Conservation (phyloP, 1,284 basidiomycete species). For the Lentinula novae-zelandiae region DNA sequence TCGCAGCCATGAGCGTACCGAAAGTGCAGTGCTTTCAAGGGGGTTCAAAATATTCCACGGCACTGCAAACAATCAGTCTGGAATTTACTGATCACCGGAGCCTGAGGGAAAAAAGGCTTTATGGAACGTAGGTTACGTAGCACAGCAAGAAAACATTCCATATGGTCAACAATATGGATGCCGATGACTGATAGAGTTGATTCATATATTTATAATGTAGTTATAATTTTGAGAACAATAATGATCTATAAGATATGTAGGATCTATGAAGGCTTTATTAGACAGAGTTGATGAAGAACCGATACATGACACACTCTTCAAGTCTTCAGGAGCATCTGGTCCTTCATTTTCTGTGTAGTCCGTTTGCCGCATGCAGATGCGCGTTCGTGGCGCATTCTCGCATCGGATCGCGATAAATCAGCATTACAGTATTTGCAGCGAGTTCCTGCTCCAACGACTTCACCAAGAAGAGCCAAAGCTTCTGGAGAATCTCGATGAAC, state of each 20-base stretch:
- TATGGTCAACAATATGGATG: background rate
- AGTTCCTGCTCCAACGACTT: slow-evolving; percentile 12
- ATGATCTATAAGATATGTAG: background rate
- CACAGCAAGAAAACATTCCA: background rate
- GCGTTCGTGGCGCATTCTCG: slow-evolving; percentile 18
- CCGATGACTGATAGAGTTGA: background rate
- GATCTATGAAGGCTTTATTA: background rate
- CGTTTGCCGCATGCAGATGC: slow-evolving; percentile 19
- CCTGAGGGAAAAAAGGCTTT: background rate
- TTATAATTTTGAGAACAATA: background rate
- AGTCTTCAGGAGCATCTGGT: slow-evolving; percentile 14
- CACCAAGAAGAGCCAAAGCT: slow-evolving; percentile 5
- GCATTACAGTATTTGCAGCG: slow-evolving; percentile 17
- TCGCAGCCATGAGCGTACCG: too few species aligned
- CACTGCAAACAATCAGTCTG: too few species aligned
- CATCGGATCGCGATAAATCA: slow-evolving; percentile 19
- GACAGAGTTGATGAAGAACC: background rate
- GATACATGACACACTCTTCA: slow-evolving; percentile 10
- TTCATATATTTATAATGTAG: background rate
- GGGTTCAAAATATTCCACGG: too few species aligned
- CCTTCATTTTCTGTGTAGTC: slow-evolving; percentile 17
- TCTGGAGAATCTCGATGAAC: slow-evolving; percentile 15
- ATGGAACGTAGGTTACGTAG: background rate
- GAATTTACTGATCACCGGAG: background rate
- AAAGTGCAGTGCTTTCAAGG: background rate